phyloP scores from a whole-genome alignment of 2,329 filamentous ascomycete genomes.

The Juglanconis oblonga region DNA sequence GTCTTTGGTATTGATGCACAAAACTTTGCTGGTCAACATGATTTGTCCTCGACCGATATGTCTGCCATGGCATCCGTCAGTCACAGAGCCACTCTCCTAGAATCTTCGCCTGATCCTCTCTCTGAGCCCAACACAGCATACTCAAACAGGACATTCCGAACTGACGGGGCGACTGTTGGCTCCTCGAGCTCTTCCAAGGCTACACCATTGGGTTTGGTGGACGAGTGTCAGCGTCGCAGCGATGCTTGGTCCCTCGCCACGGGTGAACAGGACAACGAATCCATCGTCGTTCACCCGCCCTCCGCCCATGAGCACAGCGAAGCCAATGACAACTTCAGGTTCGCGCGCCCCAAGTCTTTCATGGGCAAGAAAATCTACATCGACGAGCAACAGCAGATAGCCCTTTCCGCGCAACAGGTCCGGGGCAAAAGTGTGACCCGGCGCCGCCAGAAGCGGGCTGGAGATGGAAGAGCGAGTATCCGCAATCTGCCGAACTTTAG shows the following conservation, averaged over 20 bases:
- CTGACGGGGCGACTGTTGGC: slow-evolving; percentile 9
- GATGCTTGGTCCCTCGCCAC: neutral
- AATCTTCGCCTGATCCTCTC: neutral
- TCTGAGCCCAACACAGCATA: neutral
- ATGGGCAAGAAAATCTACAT: slow-evolving; percentile 22
- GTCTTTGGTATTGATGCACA: neutral
- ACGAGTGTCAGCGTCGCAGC: neutral
- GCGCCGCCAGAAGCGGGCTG: slow-evolving; percentile 6
- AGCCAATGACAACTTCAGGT: slow-evolving; percentile 20
- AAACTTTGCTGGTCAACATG: neutral
- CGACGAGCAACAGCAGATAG: slow-evolving; percentile 11
- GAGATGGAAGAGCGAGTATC: slow-evolving; percentile 27
- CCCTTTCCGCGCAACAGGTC: slow-evolving; percentile 10
- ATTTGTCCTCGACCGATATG: neutral
- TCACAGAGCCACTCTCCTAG: slow-evolving; percentile 8
- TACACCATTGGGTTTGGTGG: neutral
- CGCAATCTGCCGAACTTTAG: slow-evolving; percentile 28
- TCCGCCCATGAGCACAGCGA: neutral
- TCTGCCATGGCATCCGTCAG: slow-evolving; percentile 11
- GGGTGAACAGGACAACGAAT: neutral
- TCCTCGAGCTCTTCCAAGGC: neutral
- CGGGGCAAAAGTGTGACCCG: slow-evolving; percentile 1
- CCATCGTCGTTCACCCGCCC: neutral
- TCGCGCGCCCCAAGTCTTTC: slow-evolving; percentile 27
- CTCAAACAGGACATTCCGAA: neutral